phyloP scores from a whole-genome alignment of 768 basidiomycete species.

The Clitopilus passeckerianus region DNA sequence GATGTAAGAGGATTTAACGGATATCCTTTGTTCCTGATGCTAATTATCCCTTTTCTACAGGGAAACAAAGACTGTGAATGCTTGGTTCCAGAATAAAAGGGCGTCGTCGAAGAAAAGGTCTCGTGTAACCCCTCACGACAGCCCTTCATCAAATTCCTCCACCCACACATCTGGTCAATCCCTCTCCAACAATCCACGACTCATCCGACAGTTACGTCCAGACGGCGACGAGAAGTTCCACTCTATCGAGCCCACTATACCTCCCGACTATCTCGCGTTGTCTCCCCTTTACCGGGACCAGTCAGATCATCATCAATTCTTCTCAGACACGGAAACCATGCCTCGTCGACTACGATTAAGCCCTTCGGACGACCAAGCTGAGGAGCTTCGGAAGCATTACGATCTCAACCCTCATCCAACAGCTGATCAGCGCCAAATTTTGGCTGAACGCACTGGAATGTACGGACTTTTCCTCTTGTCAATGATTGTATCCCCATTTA shows the following conservation, averaged over 20 bases:
- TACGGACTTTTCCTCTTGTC: conserved; percentile 38
- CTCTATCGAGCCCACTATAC: background rate
- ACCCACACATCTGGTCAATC: conserved; percentile 21
- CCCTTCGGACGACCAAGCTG: conserved; percentile 59
- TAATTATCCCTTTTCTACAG: conserved; percentile 28
- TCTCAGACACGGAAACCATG: conserved; percentile 46
- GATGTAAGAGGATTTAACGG: conserved; percentile 50
- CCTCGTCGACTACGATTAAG: conserved; percentile 60
- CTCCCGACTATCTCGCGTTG: background rate
- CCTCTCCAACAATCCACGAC: background rate
- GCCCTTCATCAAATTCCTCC: conserved; percentile 20
- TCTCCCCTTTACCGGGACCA: conserved; percentile 19
- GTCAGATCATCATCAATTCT: conserved; percentile 43
- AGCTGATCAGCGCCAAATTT: conserved; percentile 57
- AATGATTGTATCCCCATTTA: conserved; percentile 23
- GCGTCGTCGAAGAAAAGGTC: conserved; percentile 76
- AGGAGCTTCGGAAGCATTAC: conserved; percentile 66
- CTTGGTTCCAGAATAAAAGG: conserved; percentile 86
- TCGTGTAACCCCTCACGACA: conserved; percentile 28
- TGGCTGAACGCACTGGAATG: conserved; percentile 74
- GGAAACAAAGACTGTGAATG: conserved; percentile 82
- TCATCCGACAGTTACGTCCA: background rate
- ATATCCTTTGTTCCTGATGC: conserved; percentile 8
- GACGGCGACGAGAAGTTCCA: background rate
- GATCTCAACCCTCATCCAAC: conserved; percentile 62